These are phyloP conservation scores for Globisporangium abappressorium DNA, from an alignment of 352 stramenopile genomes.

Conservation along the genomic window DNA sequence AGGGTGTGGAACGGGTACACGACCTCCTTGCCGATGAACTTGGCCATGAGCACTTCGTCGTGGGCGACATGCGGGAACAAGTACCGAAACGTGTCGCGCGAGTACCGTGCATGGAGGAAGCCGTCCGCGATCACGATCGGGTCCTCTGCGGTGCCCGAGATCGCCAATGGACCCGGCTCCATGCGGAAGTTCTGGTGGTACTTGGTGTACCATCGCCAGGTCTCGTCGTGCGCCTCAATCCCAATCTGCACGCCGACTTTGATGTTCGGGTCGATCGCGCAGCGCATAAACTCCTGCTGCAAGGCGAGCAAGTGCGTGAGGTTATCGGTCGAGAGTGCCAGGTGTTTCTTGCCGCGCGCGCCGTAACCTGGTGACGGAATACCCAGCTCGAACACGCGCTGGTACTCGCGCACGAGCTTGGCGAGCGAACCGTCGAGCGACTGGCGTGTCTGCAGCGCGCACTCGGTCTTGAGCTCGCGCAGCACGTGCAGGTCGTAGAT, in stretches of 20 bases:
- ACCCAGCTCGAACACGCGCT: background rate
- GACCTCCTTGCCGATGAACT: background rate
- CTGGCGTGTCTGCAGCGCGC: background rate
- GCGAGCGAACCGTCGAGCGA: background rate
- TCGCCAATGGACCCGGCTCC: background rate
- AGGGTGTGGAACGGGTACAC: background rate
- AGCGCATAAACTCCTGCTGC: background rate
- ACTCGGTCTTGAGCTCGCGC: background rate
- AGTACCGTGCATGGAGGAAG: background rate
- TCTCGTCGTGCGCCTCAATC: background rate
- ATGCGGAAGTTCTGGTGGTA: slow-evolving; percentile 7
- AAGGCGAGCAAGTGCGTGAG: background rate
- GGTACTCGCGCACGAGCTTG: background rate
- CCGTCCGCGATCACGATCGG: background rate
- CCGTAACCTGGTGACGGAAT: background rate
- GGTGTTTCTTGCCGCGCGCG: background rate
- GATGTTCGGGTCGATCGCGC: background rate
- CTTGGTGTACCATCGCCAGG: slow-evolving; percentile 6
- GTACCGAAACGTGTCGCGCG: background rate
- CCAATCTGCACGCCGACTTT: background rate
- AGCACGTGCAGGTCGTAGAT: background rate
- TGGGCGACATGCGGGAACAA: background rate
- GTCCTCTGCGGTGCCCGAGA: background rate
- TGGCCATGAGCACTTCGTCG: slow-evolving; percentile 6
- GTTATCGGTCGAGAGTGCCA: background rate